Conservation (phyloP, 768 basidiomycete genomes). For the Hericium rajendrae region DNA sequence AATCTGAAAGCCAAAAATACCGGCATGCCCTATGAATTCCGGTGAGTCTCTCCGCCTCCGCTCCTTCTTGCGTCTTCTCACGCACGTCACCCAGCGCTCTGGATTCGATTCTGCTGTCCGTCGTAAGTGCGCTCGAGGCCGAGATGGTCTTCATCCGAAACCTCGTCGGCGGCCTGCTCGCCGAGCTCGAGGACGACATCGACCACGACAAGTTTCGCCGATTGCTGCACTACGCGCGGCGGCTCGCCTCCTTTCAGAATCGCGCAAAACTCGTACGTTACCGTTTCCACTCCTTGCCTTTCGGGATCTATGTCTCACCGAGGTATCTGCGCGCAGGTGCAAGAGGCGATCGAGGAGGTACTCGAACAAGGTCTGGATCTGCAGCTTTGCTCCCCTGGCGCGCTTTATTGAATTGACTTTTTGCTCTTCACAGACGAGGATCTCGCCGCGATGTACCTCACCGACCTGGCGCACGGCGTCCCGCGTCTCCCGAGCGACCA, state of each 20-base stretch:
- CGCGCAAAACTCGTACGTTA: slow-evolving; percentile 67
- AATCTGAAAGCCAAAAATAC: slow-evolving; percentile 67
- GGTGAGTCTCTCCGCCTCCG: slow-evolving; percentile 33
- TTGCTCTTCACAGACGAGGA: slow-evolving; percentile 64
- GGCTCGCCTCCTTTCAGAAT: slow-evolving; percentile 83
- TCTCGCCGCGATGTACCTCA: slow-evolving; percentile 90
- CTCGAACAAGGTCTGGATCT: slow-evolving; percentile 63
- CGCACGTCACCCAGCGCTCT: slow-evolving; percentile 53
- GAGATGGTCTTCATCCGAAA: slow-evolving; percentile 93
- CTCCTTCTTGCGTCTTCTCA: slow-evolving; percentile 11
- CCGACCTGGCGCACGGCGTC: slow-evolving; percentile 61
- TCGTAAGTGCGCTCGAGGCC: slow-evolving; percentile 86
- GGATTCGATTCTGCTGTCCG: slow-evolving; percentile 87
- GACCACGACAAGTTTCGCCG: slow-evolving; percentile 91
- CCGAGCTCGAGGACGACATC: slow-evolving; percentile 92
- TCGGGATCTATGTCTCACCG: neutral
- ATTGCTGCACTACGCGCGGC: slow-evolving; percentile 84
- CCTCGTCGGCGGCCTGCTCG: slow-evolving; percentile 80
- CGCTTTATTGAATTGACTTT: neutral
- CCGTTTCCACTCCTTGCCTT: neutral
- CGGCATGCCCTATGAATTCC: slow-evolving; percentile 80
- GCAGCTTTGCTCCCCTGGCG: neutral
- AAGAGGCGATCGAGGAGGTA: slow-evolving; percentile 86
- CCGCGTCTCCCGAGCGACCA: slow-evolving; percentile 70
- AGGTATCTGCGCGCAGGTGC: slow-evolving; percentile 41